Evolutionary conservation across 2,329 filamentous ascomycete genomes (phyloP).

Genomic region (Arthrinium phaeospermum): DNA sequence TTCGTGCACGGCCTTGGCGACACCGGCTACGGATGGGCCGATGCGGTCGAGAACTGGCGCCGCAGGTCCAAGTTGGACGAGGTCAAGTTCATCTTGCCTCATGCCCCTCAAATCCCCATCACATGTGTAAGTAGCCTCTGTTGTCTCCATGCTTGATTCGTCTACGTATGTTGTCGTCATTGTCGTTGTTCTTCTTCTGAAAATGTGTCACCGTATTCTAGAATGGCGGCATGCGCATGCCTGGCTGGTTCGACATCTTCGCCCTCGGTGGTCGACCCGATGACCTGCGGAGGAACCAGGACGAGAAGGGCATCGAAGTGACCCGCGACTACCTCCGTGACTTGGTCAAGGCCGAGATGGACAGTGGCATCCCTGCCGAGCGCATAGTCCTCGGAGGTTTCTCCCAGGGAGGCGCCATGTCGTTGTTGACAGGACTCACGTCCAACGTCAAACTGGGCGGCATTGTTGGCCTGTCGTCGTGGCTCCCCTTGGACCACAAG

Average conservation of each 20-base stretch:
- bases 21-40: slow-evolving; percentile 78
- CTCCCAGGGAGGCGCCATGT: slow-evolving; percentile 87
- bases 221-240: slow-evolving; percentile 82
- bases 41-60: slow-evolving; percentile 86
- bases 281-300: slow-evolving; percentile 42
- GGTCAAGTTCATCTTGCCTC: slow-evolving; percentile 92
- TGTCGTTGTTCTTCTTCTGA: background rate
- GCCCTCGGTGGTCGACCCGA: slow-evolving; percentile 36
- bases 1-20: slow-evolving; percentile 93
- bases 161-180: background rate
- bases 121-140: slow-evolving; percentile 67
- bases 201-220: slow-evolving; percentile 38
- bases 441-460: slow-evolving; percentile 77
- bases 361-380: slow-evolving; percentile 78
- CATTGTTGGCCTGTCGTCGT: slow-evolving; percentile 84
- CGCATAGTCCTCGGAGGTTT: slow-evolving; percentile 88
- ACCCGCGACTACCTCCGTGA: slow-evolving; percentile 78
- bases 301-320: slow-evolving; percentile 75
- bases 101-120: slow-evolving; percentile 86
- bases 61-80: slow-evolving; percentile 80
- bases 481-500: slow-evolving; percentile 73
- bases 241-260: slow-evolving; percentile 82
- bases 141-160: background rate
- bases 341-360: slow-evolving; percentile 81
- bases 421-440: slow-evolving; percentile 80